phyloP scores from a whole-genome alignment of 139 green algal species.

The Volvox reticuliferus region DNA sequence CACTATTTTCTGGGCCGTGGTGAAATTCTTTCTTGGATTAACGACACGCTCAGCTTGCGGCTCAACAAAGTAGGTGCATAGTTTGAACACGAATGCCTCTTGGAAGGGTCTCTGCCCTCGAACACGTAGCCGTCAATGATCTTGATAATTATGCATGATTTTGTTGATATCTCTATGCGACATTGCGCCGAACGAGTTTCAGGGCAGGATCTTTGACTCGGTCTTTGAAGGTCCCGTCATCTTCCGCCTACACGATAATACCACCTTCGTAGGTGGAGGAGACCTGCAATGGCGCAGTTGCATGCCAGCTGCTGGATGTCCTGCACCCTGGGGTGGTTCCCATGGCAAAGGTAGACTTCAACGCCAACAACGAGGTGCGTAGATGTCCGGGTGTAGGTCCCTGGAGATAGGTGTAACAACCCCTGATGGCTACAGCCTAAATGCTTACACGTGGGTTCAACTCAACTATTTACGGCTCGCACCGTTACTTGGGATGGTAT shows the following conservation, averaged over 20 bases:
- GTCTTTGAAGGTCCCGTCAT: too few relatives aligned
- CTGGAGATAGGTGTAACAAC: too few relatives aligned
- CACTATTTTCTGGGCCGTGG: conserved; percentile 85
- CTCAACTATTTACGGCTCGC: too few relatives aligned
- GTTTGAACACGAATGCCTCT: background rate
- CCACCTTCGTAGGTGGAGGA: conserved; percentile 48
- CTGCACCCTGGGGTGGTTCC: conserved; percentile 86
- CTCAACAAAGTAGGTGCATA: conserved; percentile 78
- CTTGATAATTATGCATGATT: too few relatives aligned
- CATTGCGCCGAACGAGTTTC: background rate
- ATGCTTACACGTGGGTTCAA: too few relatives aligned
- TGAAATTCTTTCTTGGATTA: conserved; percentile 94
- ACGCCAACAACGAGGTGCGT: conserved; percentile 88
- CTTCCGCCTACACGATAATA: background rate
- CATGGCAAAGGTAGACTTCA: conserved; percentile 98
- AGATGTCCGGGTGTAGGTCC: background rate
- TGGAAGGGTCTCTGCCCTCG: too few relatives aligned
- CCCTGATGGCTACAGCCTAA: too few relatives aligned
- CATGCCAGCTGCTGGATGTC: conserved; percentile 95
- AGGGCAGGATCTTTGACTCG: conserved; percentile 18
- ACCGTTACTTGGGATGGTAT: too few relatives aligned
- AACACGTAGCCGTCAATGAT: too few relatives aligned
- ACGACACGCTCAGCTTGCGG: conserved; percentile 83
- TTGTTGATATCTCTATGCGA: too few relatives aligned
- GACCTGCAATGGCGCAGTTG: conserved; percentile 85